Percentiles rank a stretch among this genome's conserved stretches.
These are phyloP conservation scores for Fusarium marasasianum DNA, from an alignment of 2,329 filamentous ascomycete species.

Conservation along the genomic window DNA sequence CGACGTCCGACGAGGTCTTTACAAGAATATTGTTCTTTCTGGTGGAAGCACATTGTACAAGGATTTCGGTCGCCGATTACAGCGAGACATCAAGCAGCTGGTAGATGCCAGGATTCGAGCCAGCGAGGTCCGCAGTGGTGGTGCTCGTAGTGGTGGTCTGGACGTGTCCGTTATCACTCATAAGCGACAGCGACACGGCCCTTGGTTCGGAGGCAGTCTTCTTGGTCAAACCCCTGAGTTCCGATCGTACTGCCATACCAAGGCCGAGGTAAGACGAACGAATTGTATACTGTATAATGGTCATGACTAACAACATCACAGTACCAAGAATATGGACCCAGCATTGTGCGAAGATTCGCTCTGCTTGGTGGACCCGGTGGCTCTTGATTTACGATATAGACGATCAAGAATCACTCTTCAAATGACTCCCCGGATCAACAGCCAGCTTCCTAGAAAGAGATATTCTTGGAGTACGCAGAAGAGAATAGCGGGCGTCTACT, in stretches of 20 bases:
- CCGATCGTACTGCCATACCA: constrained; percentile 97
- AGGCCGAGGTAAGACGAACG: constrained; percentile 68
- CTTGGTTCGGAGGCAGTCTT: constrained; percentile 98
- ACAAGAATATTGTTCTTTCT: constrained; percentile 99
- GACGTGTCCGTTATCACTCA: constrained; percentile 98
- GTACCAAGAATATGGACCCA: constrained; percentile 96
- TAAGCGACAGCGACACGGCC: constrained; percentile 95
- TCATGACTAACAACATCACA: constrained; percentile 49
- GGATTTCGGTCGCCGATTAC: constrained; percentile 94
- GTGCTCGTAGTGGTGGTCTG: constrained; percentile 90
- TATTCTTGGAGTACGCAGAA: neutral
- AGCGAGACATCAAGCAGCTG: constrained; percentile 95
- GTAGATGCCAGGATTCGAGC: constrained; percentile 93
- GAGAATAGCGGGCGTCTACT: neutral
- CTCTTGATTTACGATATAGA: constrained; percentile 59
- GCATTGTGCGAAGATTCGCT: constrained; percentile 94
- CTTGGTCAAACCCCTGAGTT: constrained; percentile 98
- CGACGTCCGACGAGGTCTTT: constrained; percentile 93
- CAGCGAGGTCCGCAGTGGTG: constrained; percentile 90
- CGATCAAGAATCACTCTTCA: constrained; percentile 23
- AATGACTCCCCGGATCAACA: constrained; percentile 11
- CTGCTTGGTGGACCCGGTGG: constrained; percentile 91
- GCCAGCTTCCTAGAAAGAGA: neutral
- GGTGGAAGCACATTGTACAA: constrained; percentile 98
- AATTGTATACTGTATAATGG: neutral